Conservation (phyloP, 805 yeast species). For the Pichia membranifaciens region DNA sequence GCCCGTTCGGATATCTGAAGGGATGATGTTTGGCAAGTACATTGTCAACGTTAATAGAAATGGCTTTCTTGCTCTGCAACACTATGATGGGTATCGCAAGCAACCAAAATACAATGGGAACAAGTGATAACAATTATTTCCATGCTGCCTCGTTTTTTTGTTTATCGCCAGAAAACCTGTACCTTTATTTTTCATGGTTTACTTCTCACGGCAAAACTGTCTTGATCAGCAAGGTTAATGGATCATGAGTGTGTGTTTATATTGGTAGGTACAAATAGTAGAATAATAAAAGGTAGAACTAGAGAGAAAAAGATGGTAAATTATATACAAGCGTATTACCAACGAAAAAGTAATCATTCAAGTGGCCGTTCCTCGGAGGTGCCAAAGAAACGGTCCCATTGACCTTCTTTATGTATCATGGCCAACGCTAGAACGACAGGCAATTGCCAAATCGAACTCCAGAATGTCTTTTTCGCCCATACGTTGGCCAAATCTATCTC, state of each 20-base stretch:
- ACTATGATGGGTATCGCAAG: no score
- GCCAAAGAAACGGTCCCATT: constrained; percentile 71
- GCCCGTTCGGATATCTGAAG: constrained; percentile 39
- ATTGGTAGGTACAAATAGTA: no score
- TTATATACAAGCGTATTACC: background rate
- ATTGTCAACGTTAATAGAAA: constrained; percentile 20
- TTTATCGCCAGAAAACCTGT: background rate
- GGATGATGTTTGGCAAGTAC: constrained; percentile 45
- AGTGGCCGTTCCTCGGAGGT: constrained; percentile 21
- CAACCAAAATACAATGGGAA: background rate
- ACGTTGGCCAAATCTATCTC: constrained; percentile 55
- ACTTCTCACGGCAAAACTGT: no score
- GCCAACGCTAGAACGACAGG: constrained; percentile 88
- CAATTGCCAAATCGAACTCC: constrained; percentile 92
- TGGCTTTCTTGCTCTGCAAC: background rate
- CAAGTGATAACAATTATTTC: background rate
- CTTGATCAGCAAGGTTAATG: no score
- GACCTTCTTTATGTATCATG: constrained; percentile 90
- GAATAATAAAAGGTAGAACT: background rate
- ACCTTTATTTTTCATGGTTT: no score
- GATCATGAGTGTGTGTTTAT: no score
- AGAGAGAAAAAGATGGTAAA: background rate
- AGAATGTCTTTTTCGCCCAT: constrained; percentile 79
- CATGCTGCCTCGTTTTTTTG: background rate
- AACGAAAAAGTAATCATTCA: background rate